Evolutionary conservation across 2,329 filamentous ascomycete species (phyloP), one percentile per base, ranked within the genome.

Genomic region (Aspergillus aculeatinus): DNA sequence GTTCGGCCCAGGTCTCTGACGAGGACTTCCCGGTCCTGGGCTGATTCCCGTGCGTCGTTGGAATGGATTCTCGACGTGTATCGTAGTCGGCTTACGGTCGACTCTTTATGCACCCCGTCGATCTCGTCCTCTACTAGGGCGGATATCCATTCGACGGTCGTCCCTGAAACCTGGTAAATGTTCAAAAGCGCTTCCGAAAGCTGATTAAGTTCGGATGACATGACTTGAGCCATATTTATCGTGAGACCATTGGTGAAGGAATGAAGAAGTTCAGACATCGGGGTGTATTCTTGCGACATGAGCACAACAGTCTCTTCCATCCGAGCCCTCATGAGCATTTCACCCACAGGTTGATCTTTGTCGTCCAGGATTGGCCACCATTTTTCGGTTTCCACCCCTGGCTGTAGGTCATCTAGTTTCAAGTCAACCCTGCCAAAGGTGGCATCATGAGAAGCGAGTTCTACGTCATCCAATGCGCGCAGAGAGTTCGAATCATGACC

Each of bases 111-210:
- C 19, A 95, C 88, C 0, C 94, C 94, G 70, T 98, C 95, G 59
- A 99, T 98, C 75, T 99, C 95, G 71, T 98, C 94, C 75, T 99
- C 95, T 0, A 97, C 91, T 47, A 99, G 81, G 2, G 91, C 88
- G 82, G 92, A 95, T 23, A 99, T 83, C 95, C 95, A 99, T 60
- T 97, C 92, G 48, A 85, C 84, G 2, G 91, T 90, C 42, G 86
- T 86, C 0, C 91, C 92, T 2, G 92, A 94, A 3, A 96, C 93
- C 72, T 99, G 95, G 69, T 94, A 99, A 55, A 99, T 96, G 72
- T 98, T 96, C 64, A 98, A 80, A 42, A 98, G 86, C 29, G 90
- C 87, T 71, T 97, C 93, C 2, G 92, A 90, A 9, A 98, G 76
- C n/a, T 86, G 84, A 56, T 89, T 89, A 35, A 97, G 81, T 69